Percentiles rank a stretch among this genome's conserved stretches.
These are phyloP conservation scores for Mycena alexandri DNA, from an alignment of 768 basidiomycete genomes.

Conservation along the genomic window DNA sequence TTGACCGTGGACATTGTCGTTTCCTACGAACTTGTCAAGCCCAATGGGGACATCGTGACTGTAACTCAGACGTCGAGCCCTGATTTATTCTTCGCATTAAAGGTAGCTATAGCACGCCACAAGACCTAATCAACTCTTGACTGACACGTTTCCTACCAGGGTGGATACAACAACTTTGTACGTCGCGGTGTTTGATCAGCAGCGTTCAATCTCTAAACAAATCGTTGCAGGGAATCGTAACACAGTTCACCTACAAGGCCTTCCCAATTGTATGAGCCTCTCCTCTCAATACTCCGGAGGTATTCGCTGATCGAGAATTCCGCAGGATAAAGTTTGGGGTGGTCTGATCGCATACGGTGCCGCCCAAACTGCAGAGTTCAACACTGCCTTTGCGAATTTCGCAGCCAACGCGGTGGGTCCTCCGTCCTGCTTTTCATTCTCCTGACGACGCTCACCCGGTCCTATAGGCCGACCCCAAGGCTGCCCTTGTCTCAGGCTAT, in stretches of 20 bases:
- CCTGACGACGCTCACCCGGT: no score
- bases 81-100: no score
- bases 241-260: no score
- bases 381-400: conserved; percentile 57
- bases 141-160: conserved; percentile 58
- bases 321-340: conserved; percentile 65
- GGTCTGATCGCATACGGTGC: conserved; percentile 55
- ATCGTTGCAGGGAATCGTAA: conserved; percentile 62
- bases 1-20: conserved; percentile 68
- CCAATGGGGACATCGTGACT: no score
- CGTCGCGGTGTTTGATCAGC: neutral
- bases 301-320: neutral
- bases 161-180: conserved; percentile 73
- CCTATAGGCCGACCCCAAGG: conserved; percentile 69
- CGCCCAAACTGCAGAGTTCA: conserved; percentile 41
- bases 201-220: neutral
- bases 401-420: conserved; percentile 52
- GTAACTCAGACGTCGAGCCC: no score
- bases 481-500: conserved; percentile 61
- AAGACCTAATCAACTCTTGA: no score
- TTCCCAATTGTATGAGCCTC: conserved; percentile 58
- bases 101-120: no score
- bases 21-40: no score
- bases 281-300: neutral
- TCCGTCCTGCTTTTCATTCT: no score